phyloP scores from a whole-genome alignment of 768 basidiomycete species.

The Rhizopogon vinicolor region DNA sequence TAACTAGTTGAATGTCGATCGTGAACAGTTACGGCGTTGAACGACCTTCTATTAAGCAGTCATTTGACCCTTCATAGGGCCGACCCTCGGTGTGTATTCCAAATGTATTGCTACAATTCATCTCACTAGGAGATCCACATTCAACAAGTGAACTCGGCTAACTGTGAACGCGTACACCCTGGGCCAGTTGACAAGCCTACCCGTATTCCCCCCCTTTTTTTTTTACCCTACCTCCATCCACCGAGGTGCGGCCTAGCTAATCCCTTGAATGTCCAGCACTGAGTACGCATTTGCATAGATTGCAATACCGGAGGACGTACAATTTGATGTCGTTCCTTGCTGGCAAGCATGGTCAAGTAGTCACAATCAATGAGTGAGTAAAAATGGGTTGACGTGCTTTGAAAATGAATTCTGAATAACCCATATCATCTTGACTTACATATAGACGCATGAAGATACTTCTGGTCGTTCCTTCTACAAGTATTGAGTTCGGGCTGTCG shows the following conservation, averaged over 20 bases:
- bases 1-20: too few species aligned
- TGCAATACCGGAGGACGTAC: neutral
- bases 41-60: too few species aligned
- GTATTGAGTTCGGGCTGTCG: too few species aligned
- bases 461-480: too few species aligned
- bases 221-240: too few species aligned
- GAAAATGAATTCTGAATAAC: too few species aligned
- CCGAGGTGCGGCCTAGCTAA: neutral
- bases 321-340: conserved; percentile 26
- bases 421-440: too few species aligned
- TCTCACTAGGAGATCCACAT: neutral
- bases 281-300: neutral
- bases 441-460: too few species aligned
- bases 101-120: too few species aligned
- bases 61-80: too few species aligned
- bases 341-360: conserved; percentile 15
- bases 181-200: conserved; percentile 5
- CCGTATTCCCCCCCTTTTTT: neutral
- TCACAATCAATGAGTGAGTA: neutral
- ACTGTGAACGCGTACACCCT: conserved; percentile 19
- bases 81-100: too few species aligned
- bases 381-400: neutral
- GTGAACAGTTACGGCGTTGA: too few species aligned
- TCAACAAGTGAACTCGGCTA: conserved; percentile 18
- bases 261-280: neutral